Evolutionary conservation across 108 stramenopile genomes (phyloP).

Genomic region (Conticribra weissflogii): DNA sequence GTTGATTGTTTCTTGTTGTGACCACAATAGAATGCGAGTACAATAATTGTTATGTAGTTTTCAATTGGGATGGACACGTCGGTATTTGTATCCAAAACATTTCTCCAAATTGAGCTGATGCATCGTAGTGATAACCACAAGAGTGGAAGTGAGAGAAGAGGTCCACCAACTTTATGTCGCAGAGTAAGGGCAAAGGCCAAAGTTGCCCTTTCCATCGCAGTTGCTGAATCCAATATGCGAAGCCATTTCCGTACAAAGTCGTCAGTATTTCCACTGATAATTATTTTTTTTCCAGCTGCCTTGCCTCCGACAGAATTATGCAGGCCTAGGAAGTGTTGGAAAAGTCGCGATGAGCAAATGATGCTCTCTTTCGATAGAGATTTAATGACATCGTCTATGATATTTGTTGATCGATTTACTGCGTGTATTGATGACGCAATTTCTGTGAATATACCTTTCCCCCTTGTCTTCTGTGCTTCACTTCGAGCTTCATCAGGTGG

Average conservation of each 20-base stretch:
- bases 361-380: constrained; percentile 34
- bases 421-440: constrained; percentile 6
- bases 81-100: constrained; percentile 9
- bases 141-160: constrained; percentile 15
- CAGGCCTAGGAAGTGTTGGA: constrained; percentile 41
- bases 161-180: constrained; percentile 29
- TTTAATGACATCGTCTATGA: constrained; percentile 32
- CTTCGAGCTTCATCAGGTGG: not conserved
- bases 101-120: constrained; percentile 20
- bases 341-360: constrained; percentile 32
- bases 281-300: not conserved
- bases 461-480: not conserved
- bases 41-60: constrained; percentile 29
- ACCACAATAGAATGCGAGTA: constrained; percentile 39
- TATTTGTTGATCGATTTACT: constrained; percentile 11
- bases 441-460: constrained; percentile 14
- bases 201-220: constrained; percentile 7
- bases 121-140: constrained; percentile 23
- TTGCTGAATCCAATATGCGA: constrained; percentile 3
- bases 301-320: not conserved
- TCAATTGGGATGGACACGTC: constrained; percentile 32
- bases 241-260: constrained; percentile 38
- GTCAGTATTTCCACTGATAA: constrained; percentile 15
- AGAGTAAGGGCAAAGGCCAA: constrained; percentile 23
- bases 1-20: too few species aligned